Base-by-base conservation (phyloP, 257 asterid species). In the Salvia rosmarinus region DNA sequence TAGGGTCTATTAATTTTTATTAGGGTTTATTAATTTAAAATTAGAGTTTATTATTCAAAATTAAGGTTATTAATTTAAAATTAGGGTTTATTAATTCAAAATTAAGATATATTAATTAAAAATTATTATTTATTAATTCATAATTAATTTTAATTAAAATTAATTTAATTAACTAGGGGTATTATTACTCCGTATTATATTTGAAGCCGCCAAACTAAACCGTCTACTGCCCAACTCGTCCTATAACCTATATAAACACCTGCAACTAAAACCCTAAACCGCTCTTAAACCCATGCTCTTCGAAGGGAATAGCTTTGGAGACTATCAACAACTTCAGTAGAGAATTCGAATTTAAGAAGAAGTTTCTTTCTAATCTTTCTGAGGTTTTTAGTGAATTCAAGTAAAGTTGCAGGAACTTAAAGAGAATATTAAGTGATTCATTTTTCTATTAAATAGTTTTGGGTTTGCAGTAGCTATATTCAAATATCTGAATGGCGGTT, bases 401-500 rank as follows among this genome's bases (percentile, higher is more conserved):
- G 56, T 5, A 43, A 37, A 50, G 50, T 17, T 35, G 10, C 67
- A 35, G 20, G 23, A n/a, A 60, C 47, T 30, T 0, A n/a, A 51
- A 47, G 28, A 51, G 40, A n/a, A 43, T 32, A 16, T 44, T 21
- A 50, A 67, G 9, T 67, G 75, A 35, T 14, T 44, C 6, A 20
- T 62, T 46, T 50, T 43, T 70, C 8, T 46, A 4, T 19, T 12
- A 37, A 37, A 37, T 8, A 12, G 2, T 28, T 28, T 13, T 19
- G 68, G 13, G 32, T 68, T 37, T 74, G 51, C 60, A 68, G 79
- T 25, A n/a, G 4, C 67, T 49, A 0, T 14, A 59, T 42, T 69
- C 58, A 17, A 47, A 51, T 70, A 68, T 80, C 66, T 23, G 12
- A 34, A 92, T 90, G 98, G 89, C 96, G 10, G 50, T 85, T 64